Conservation (phyloP, 139 green algal genomes). For the Zygnema circumcarinatum region DNA sequence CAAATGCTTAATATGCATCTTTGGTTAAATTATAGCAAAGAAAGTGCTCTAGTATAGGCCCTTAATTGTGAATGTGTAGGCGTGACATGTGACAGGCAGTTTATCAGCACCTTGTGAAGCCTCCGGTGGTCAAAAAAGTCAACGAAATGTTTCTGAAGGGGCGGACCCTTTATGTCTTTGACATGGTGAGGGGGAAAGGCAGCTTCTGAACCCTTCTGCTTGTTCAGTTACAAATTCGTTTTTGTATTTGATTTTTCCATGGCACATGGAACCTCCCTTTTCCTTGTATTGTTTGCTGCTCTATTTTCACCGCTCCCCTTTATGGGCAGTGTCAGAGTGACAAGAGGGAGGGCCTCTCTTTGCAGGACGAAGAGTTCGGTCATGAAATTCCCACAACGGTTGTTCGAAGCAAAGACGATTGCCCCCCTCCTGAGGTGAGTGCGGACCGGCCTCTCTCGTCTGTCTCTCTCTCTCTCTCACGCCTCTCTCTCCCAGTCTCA, state of each 20-base stretch:
- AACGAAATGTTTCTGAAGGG: slow-evolving; percentile 78
- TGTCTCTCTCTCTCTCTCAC: slow-evolving; percentile 5
- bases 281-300: no score
- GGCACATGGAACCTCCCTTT: no score
- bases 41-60: no score
- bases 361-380: slow-evolving; percentile 45
- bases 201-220: no score
- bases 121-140: slow-evolving; percentile 32
- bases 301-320: no score
- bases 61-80: no score
- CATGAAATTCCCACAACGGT: slow-evolving; percentile 86
- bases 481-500: background rate
- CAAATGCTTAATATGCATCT: no score
- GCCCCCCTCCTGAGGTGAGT: slow-evolving; percentile 66
- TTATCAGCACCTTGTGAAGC: slow-evolving; percentile 29
- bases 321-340: no score
- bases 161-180: slow-evolving; percentile 87
- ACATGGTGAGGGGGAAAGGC: slow-evolving; percentile 71
- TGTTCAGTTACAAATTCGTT: no score
- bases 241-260: no score
- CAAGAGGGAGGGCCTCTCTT: no score
- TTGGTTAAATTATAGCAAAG: no score
- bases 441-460: background rate
- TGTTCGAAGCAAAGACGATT: slow-evolving; percentile 85
- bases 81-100: slow-evolving; percentile 25